Evolutionary conservation across 2,329 filamentous ascomycete genomes (phyloP).

Genomic region (Colletotrichum sp.): DNA sequence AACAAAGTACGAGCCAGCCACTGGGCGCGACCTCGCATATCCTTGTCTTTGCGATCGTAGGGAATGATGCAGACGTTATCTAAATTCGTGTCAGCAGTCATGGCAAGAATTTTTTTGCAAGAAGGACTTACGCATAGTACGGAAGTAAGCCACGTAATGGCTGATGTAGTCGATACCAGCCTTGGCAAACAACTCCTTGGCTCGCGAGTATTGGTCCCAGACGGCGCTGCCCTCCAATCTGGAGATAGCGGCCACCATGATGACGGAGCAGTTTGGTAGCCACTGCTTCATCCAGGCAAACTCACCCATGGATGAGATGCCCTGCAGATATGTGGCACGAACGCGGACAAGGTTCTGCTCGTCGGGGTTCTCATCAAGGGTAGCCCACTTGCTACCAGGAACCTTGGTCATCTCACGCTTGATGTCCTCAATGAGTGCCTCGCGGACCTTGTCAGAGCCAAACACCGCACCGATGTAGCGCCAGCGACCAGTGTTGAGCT

Average conservation of each 20-base stretch:
- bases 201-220: conserved; percentile 7
- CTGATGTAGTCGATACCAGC: conserved; percentile 15
- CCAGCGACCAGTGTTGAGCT: conserved; percentile 11
- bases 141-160: conserved; percentile 12
- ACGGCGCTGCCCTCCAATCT: neutral
- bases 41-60: conserved; percentile 49
- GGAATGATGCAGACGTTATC: conserved; percentile 56
- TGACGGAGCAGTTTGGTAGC: conserved; percentile 10
- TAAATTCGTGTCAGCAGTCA: neutral
- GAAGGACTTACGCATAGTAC: conserved; percentile 1
- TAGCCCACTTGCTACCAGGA: conserved; percentile 7
- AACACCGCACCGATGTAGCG: conserved; percentile 12
- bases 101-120: accelerated
- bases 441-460: conserved; percentile 11
- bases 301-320: conserved; percentile 15
- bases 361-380: conserved; percentile 4
- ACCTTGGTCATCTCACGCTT: conserved; percentile 6
- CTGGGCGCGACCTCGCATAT: conserved; percentile 36
- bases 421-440: conserved; percentile 4
- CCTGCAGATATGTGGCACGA: conserved; percentile 4
- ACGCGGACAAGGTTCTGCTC: conserved; percentile 3
- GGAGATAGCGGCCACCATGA: conserved; percentile 7
- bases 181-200: conserved; percentile 1
- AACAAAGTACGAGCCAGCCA: conserved; percentile 37
- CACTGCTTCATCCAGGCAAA: conserved; percentile 15